Conservation (phyloP, 345 rosid genomes). For the Conringia planisiliqua region DNA sequence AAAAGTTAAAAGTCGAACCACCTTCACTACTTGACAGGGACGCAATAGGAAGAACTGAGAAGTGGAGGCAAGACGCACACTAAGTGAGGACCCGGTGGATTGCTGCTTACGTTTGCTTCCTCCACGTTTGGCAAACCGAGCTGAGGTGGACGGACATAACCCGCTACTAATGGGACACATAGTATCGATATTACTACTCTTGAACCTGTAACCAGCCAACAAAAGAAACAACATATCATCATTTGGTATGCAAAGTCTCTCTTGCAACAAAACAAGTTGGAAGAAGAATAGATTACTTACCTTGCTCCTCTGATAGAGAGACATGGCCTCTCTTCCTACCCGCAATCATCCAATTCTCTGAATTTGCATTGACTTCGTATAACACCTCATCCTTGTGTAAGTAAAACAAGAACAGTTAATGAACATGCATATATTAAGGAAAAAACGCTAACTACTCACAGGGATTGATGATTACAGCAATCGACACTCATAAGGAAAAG, state of each 20-base stretch:
- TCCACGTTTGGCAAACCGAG: slow-evolving; percentile 59
- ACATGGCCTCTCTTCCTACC: slow-evolving; percentile 92
- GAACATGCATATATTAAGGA: not conserved
- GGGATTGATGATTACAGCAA: not conserved
- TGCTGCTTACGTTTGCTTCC: slow-evolving; percentile 77
- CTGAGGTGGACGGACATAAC: slow-evolving; percentile 85
- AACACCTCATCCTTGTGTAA: slow-evolving; percentile 67
- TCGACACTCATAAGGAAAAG: not conserved
- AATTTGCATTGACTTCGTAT: slow-evolving; percentile 75
- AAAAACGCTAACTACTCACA: not conserved
- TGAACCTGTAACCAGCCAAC: slow-evolving; percentile 24
- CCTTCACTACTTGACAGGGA: slow-evolving; percentile 47
- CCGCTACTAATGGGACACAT: slow-evolving; percentile 82
- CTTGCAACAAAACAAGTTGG: not conserved
- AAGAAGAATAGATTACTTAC: slow-evolving; percentile 32
- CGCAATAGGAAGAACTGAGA: slow-evolving; percentile 79
- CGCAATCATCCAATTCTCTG: slow-evolving; percentile 92
- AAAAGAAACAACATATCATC: slow-evolving; percentile 4
- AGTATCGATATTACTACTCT: slow-evolving; percentile 71
- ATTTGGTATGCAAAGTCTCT: not conserved
- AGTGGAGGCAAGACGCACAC: slow-evolving; percentile 86
- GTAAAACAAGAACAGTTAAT: not conserved
- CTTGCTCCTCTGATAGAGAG: slow-evolving; percentile 67
- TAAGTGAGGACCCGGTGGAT: slow-evolving; percentile 86
- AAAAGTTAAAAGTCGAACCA: not conserved